A percentile compares a stretch with the other conserved stretches of the same genome.
Conservation (phyloP, 2,329 filamentous ascomycete genomes). For the Aureobasidium zeae region DNA sequence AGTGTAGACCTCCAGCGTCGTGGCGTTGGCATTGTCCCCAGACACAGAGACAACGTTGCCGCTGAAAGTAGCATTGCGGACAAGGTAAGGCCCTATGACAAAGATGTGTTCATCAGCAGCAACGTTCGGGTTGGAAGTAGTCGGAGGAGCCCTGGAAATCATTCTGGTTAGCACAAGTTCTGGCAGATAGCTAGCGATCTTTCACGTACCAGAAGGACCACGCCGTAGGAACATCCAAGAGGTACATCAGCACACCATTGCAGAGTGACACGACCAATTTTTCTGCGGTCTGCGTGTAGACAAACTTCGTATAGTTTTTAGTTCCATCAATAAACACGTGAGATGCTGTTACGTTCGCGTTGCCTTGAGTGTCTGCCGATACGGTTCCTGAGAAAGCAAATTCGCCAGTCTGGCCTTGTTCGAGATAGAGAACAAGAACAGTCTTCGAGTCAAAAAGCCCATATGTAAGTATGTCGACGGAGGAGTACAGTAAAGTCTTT, state of each 20-base stretch:
- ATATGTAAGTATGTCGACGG: conserved; percentile 45
- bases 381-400: conserved; percentile 18
- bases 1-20: conserved; percentile 32
- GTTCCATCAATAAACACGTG: neutral
- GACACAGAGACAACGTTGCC: conserved; percentile 26
- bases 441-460: conserved; percentile 27
- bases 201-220: conserved; percentile 52
- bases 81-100: conserved; percentile 35
- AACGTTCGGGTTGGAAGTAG: conserved; percentile 39
- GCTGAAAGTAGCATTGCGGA: conserved; percentile 30
- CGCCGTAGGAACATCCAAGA: conserved; percentile 45
- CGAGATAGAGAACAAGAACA: conserved; percentile 17
- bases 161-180: no score
- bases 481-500: conserved; percentile 46
- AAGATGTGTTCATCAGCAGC: conserved; percentile 38
- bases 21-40: conserved; percentile 32
- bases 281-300: conserved; percentile 12
- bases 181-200: no score
- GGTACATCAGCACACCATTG: conserved; percentile 42
- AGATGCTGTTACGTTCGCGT: conserved; percentile 16
- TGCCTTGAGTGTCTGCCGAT: conserved; percentile 14
- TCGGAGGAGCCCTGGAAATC: conserved; percentile 43
- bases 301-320: conserved; percentile 11
- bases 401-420: conserved; percentile 19
- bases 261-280: conserved; percentile 39